These are phyloP conservation scores for Phaffia rhodozyma DNA, from an alignment of 1,284 basidiomycete genomes.

Conservation along the genomic window DNA sequence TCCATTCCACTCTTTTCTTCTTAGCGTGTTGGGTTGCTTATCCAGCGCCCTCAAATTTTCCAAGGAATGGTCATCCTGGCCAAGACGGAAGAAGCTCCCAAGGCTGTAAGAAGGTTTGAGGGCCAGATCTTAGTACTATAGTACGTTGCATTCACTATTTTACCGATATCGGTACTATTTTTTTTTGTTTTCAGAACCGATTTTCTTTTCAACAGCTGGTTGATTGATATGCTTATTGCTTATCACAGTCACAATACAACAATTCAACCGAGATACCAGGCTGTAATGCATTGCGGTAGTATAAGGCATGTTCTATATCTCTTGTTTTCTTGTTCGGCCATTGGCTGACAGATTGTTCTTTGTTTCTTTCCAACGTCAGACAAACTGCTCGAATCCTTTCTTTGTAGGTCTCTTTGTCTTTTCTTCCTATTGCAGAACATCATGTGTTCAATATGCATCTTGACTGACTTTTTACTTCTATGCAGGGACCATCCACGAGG, in stretches of 20 bases:
- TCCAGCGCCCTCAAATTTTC: background rate
- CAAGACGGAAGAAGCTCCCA: conserved; percentile 55
- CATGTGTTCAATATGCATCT: background rate
- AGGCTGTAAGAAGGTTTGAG: conserved; percentile 64
- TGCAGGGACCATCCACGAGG: conserved; percentile 62
- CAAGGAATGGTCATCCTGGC: conserved; percentile 68
- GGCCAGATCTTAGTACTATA: conserved; percentile 75
- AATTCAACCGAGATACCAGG: conserved; percentile 78
- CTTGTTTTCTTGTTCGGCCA: conserved; percentile 9
- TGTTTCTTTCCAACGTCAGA: conserved; percentile 50
- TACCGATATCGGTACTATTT: conserved; percentile 18
- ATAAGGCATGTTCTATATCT: conserved; percentile 17
- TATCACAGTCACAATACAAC: conserved; percentile 68
- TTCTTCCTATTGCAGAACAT: background rate
- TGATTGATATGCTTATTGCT: conserved; percentile 30
- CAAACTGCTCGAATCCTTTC: conserved; percentile 84
- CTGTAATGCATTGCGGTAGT: conserved; percentile 34
- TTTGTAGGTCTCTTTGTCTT: conserved; percentile 35
- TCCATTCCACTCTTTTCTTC: background rate
- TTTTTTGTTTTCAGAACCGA: conserved; percentile 24
- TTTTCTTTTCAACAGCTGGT: background rate
- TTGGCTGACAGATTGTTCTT: conserved; percentile 14
- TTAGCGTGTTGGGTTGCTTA: background rate
- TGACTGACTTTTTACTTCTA: background rate
- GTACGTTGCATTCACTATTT: conserved; percentile 36